Evolutionary conservation across 352 stramenopile genomes (phyloP).

Genomic region (Pythium folliculosum): DNA sequence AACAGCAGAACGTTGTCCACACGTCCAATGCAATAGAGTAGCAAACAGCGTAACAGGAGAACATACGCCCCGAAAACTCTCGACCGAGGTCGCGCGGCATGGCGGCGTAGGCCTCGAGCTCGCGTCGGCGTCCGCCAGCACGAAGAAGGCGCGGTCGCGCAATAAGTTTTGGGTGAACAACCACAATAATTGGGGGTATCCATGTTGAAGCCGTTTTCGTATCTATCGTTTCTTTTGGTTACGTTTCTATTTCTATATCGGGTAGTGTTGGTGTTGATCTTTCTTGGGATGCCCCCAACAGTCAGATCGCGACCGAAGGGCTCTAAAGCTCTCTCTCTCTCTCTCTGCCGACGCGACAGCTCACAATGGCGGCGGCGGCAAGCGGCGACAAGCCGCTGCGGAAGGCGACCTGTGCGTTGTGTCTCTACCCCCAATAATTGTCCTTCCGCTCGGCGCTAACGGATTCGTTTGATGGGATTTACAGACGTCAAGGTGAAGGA

Average conservation of each 20-base stretch:
- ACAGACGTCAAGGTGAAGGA: conserved; percentile 82
- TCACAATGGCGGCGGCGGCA: not conserved
- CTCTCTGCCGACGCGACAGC: no score
- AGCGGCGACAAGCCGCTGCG: conserved; percentile 19
- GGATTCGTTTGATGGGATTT: conserved; percentile 13
- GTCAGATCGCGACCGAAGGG: no score
- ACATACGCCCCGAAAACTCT: conserved; percentile 67
- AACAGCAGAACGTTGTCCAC: not conserved
- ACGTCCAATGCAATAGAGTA: no score
- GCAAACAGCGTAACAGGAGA: no score
- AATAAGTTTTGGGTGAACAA: not conserved
- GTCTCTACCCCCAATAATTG: not conserved
- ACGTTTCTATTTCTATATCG: conserved; percentile 5
- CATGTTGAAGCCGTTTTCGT: conserved; percentile 3
- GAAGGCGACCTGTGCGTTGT: conserved; percentile 25
- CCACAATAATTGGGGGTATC: not conserved
- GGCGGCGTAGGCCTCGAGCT: conserved; percentile 54
- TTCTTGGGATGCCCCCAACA: no score
- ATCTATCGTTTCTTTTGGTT: conserved; percentile 9
- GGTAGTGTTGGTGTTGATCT: no score
- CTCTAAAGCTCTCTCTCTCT: no score
- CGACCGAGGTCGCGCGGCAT: conserved; percentile 57
- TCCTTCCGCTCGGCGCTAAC: not conserved
- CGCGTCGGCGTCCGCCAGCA: no score
- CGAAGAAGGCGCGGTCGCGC: no score